A percentile compares a stretch with the other conserved stretches of the same genome.
phyloP scores from a whole-genome alignment of 768 basidiomycete genomes.

The Tylopilus cervinicoccineus region DNA sequence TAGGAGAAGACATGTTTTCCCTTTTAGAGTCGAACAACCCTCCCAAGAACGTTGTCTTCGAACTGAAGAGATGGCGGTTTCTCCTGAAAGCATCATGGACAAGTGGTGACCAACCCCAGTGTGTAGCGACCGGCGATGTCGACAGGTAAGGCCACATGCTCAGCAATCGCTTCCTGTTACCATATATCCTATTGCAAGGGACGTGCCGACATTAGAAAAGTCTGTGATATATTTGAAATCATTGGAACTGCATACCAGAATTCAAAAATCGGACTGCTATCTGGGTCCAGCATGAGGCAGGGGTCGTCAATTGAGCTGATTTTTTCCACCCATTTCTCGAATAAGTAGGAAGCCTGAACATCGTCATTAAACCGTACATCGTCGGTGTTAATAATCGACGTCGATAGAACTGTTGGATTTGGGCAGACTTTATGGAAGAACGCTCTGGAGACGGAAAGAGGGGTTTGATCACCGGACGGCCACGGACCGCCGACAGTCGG shows the following conservation, averaged over 20 bases:
- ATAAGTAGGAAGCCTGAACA: slow-evolving; percentile 27
- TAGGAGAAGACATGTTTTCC: slow-evolving; percentile 11
- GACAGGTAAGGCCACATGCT: slow-evolving; percentile 33
- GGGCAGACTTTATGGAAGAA: slow-evolving; percentile 43
- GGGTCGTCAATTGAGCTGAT: slow-evolving; percentile 34
- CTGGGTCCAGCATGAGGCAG: slow-evolving; percentile 36
- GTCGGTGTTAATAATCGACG: slow-evolving; percentile 27
- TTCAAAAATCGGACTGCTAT: slow-evolving; percentile 31
- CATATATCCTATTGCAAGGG: slow-evolving; percentile 31
- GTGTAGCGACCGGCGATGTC: slow-evolving; percentile 32
- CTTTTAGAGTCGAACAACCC: not conserved
- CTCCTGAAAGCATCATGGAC: slow-evolving; percentile 29
- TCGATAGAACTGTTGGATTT: slow-evolving; percentile 31
- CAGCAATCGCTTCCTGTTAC: slow-evolving; percentile 29
- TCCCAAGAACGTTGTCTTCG: not conserved
- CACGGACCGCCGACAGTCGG: slow-evolving; percentile 40
- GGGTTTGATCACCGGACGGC: slow-evolving; percentile 28
- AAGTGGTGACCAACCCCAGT: slow-evolving; percentile 38
- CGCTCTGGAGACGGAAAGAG: slow-evolving; percentile 34
- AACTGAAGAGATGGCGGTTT: slow-evolving; percentile 29
- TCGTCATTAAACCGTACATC: slow-evolving; percentile 22
- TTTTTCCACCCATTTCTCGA: slow-evolving; percentile 37
- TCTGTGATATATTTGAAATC: not conserved
- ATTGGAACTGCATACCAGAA: slow-evolving; percentile 27
- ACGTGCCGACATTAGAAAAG: not conserved